Conservation (phyloP, 768 basidiomycete species). For the Termitomyces sp. region DNA sequence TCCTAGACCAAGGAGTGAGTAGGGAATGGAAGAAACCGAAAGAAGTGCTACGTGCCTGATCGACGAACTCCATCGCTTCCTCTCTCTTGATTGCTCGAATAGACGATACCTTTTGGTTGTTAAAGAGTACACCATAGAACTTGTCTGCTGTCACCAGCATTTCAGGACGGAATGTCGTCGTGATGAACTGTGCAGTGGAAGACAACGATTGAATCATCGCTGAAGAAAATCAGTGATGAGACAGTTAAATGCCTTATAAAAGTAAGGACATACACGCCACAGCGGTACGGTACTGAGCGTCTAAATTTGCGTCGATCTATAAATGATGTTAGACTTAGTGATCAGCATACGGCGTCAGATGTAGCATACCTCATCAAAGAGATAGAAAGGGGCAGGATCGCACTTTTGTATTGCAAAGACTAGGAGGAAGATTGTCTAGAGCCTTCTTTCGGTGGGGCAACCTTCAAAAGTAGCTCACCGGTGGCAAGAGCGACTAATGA, state of each 20-base stretch:
- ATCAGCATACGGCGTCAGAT: background rate
- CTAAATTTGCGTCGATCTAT: slow-evolving; percentile 95
- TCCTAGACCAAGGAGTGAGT: background rate
- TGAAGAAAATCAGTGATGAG: slow-evolving; percentile 19
- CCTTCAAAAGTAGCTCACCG: slow-evolving; percentile 38
- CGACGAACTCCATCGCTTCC: slow-evolving; percentile 92
- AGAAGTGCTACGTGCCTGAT: slow-evolving; percentile 45
- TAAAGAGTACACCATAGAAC: slow-evolving; percentile 95
- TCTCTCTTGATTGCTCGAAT: slow-evolving; percentile 84
- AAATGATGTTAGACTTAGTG: background rate
- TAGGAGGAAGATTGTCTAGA: slow-evolving; percentile 20
- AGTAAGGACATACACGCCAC: slow-evolving; percentile 69
- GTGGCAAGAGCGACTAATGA: slow-evolving; percentile 94
- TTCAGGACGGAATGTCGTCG: slow-evolving; percentile 96
- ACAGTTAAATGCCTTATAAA: background rate
- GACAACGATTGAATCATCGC: slow-evolving; percentile 94
- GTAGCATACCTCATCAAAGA: slow-evolving; percentile 84
- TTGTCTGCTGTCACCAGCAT: slow-evolving; percentile 95
- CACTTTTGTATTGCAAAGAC: slow-evolving; percentile 99
- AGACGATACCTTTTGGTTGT: slow-evolving; percentile 91
- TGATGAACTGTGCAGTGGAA: slow-evolving; percentile 90
- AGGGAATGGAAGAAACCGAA: background rate
- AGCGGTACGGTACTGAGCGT: slow-evolving; percentile 95
- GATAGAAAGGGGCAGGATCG: slow-evolving; percentile 97
- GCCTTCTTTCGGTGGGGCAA: background rate